A percentile compares a stretch with the other conserved stretches of the same genome.
Evolutionary conservation across 129 eudicot genomes (phyloP).

Genomic region (Daucus carota): DH1_v3.0 NC_030382.2:22151501-22152000

Average conservation of each 20-base stretch:
- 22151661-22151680: background rate
- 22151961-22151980: constrained; percentile 31
- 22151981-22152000: constrained; percentile 18
- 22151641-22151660: background rate
- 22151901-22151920: constrained; percentile 21
- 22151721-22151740: background rate
- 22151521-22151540: background rate
- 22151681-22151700: background rate
- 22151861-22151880: constrained; percentile 26
- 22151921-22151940: constrained; percentile 23
- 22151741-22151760: background rate
- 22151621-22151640: background rate
- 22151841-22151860: constrained; percentile 42
- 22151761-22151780: background rate
- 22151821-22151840: constrained; percentile 47
- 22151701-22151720: background rate
- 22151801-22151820: constrained; percentile 7
- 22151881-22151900: constrained; percentile 4
- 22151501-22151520: background rate
- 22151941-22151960: constrained; percentile 23
- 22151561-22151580: constrained; percentile 4
- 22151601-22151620: background rate
- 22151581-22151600: background rate
- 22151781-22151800: constrained; percentile 1
- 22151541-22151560: background rate